phyloP scores from a whole-genome alignment of 345 rosid species.

The Cardamine resedifolia region DNA sequence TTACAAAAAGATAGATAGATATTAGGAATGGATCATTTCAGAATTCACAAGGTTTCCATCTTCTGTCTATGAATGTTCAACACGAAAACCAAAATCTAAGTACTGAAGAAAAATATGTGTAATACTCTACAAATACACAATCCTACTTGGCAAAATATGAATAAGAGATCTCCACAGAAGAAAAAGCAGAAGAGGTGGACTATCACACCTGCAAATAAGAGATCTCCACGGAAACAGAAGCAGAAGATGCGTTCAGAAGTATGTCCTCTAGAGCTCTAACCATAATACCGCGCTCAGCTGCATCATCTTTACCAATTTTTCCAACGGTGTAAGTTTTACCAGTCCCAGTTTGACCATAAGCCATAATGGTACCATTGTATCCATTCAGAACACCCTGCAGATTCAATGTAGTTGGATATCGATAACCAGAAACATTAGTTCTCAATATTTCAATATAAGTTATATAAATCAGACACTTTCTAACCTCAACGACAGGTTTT shows the following conservation, averaged over 20 bases:
- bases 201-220: constrained; percentile 79
- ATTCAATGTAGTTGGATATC: constrained; percentile 16
- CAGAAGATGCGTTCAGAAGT: constrained; percentile 44
- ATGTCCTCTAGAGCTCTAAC: constrained; percentile 90
- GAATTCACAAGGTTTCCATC: neutral
- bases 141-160: neutral
- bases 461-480: neutral
- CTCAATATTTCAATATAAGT: neutral
- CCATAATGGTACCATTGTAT: constrained; percentile 96
- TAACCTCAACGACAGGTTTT: constrained; percentile 91
- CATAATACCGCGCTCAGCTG: constrained; percentile 90
- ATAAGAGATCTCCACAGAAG: constrained; percentile 33
- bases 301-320: constrained; percentile 75
- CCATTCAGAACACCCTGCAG: constrained; percentile 88
- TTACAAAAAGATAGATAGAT: constrained; percentile 1
- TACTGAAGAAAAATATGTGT: too few species aligned
- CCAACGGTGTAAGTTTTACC: constrained; percentile 95
- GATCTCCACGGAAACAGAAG: constrained; percentile 69
- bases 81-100: constrained; percentile 13
- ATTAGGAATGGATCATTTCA: neutral
- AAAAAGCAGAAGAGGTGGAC: constrained; percentile 37
- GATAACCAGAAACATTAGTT: neutral
- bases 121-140: neutral
- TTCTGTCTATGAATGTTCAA: neutral
- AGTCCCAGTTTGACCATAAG: constrained; percentile 95